These are phyloP conservation scores for Cystobasidium ongulense DNA, from an alignment of 768 basidiomycete species.

Conservation along the genomic window DNA sequence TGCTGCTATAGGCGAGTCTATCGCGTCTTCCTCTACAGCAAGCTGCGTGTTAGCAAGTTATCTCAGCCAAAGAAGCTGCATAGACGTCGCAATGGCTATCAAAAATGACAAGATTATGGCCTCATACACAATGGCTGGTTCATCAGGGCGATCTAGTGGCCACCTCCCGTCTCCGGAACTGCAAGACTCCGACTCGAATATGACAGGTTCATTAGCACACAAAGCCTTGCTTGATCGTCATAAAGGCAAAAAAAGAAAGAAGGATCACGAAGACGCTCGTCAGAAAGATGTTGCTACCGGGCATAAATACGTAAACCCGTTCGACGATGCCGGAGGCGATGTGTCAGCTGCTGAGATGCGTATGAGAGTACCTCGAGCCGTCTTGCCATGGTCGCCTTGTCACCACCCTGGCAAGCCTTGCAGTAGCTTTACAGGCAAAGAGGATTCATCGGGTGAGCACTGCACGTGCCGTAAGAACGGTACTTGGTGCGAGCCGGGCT, in stretches of 20 bases:
- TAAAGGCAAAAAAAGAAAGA: background rate
- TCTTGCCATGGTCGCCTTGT: constrained; percentile 22
- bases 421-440: constrained; percentile 19
- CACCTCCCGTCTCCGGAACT: background rate
- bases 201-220: background rate
- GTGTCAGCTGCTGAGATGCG: background rate
- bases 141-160: background rate
- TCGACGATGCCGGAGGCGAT: background rate
- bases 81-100: constrained; percentile 3
- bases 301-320: background rate
- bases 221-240: background rate
- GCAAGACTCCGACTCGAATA: background rate
- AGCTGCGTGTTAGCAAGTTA: constrained; percentile 23
- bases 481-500: constrained; percentile 30
- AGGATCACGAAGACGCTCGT: background rate
- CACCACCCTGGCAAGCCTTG: constrained; percentile 24
- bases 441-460: background rate
- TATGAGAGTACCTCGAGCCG: background rate
- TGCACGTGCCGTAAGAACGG: constrained; percentile 18
- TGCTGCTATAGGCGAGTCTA: constrained; percentile 3
- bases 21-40: background rate
- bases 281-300: background rate
- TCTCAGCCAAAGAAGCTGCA: background rate
- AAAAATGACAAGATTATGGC: background rate
- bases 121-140: background rate